Percentiles rank a stretch among this genome's conserved stretches.
Conservation (phyloP, 2,329 filamentous ascomycete species). For the Clonostachys chloroleuca region DNA sequence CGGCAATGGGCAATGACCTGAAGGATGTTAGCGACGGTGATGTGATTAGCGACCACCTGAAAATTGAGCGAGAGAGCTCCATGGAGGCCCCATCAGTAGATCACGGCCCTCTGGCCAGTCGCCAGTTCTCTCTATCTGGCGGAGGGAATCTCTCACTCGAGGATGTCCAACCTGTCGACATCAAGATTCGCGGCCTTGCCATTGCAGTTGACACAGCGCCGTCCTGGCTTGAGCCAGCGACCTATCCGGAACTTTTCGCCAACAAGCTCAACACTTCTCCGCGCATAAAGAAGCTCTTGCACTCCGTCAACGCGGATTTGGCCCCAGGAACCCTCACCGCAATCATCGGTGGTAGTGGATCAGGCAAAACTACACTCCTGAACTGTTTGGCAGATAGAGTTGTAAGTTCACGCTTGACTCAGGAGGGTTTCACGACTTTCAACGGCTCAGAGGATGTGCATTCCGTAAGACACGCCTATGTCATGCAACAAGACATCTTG, state of each 20-base stretch:
- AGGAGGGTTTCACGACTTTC: constrained; percentile 54
- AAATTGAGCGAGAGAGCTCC: constrained; percentile 15
- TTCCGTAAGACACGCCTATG: constrained; percentile 60
- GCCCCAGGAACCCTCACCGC: constrained; percentile 65
- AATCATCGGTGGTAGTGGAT: constrained; percentile 71
- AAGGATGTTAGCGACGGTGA: background rate
- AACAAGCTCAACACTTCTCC: constrained; percentile 27
- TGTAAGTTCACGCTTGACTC: constrained; percentile 43
- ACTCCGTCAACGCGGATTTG: constrained; percentile 60
- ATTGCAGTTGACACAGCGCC: constrained; percentile 57
- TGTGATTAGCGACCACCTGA: constrained; percentile 9
- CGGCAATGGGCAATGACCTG: background rate
- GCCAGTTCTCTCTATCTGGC: constrained; percentile 12
- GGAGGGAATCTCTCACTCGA: constrained; percentile 34
- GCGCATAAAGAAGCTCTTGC: constrained; percentile 49
- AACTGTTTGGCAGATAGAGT: constrained; percentile 70
- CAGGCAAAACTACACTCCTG: constrained; percentile 67
- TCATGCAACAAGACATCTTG: constrained; percentile 73
- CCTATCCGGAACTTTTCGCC: constrained; percentile 34
- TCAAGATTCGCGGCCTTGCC: constrained; percentile 47
- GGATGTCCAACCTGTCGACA: constrained; percentile 51
- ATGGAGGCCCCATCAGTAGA: constrained; percentile 11
- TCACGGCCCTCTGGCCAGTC: constrained; percentile 1
- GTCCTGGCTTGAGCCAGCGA: constrained; percentile 41
- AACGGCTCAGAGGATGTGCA: constrained; percentile 52